Percentiles rank a stretch among this genome's conserved stretches.
Evolutionary conservation across 306 rosid species (phyloP).

Genomic region (Prinsepia uniflora): DNA sequence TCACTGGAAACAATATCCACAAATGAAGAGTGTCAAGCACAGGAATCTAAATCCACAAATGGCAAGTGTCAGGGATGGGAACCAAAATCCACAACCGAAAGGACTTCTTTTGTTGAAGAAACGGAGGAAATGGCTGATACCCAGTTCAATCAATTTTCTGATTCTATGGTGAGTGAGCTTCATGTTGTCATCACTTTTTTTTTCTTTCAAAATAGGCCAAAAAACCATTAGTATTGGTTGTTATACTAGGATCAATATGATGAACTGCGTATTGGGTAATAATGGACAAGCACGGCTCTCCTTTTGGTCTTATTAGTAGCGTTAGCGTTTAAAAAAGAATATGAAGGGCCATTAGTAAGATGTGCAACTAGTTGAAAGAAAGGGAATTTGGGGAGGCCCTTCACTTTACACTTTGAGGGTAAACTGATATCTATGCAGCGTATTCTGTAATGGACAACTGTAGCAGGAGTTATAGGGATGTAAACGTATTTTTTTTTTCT

Average conservation of each 20-base stretch:
- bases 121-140: constrained; percentile 31
- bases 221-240: too few species aligned
- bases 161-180: constrained; percentile 43
- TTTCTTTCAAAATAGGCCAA: neutral
- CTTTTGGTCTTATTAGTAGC: neutral
- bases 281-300: too few species aligned
- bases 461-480: neutral
- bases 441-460: neutral
- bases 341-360: neutral
- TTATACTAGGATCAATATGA: too few species aligned
- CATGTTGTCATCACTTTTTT: neutral
- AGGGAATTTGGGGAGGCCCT: neutral
- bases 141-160: constrained; percentile 27
- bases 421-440: neutral
- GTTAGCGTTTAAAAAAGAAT: neutral
- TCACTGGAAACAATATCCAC: too few species aligned
- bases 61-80: constrained; percentile 31
- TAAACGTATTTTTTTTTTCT: neutral
- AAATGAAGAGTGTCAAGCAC: too few species aligned
- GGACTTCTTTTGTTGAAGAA: constrained; percentile 27
- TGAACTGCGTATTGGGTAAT: too few species aligned
- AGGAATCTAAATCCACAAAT: too few species aligned
- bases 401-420: neutral
- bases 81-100: constrained; percentile 28
- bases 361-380: neutral